Base-by-base conservation (phyloP, 2,329 filamentous ascomycete genomes). In the Fusarium tricinctum region DNA sequence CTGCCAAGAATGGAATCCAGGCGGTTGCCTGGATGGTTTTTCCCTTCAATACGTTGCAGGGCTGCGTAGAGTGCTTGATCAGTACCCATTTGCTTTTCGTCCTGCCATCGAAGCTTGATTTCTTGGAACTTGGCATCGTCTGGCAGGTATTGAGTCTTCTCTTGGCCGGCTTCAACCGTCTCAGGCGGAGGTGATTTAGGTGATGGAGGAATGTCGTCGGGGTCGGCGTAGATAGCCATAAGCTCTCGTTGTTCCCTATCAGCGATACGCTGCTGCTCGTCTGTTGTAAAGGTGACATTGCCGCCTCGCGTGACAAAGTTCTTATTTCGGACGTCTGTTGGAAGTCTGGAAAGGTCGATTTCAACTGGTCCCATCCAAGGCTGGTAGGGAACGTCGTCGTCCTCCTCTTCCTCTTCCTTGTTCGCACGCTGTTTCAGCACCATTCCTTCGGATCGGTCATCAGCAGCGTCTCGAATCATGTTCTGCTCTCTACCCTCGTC, bases 401-500 rank as follows among this genome's bases (percentile, higher is more conserved):
- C 87, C 13, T 89, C 85, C 1, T 89, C 86, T 4, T 88, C 86
- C 44, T 83, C 81, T 28, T 83, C 82, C 9, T 83, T 80, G 45
- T 75, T 65, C 20, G 76, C 78, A n/a, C 84, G 81, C 66, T 85
- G 83, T 72, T 89, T 90, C 52, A 90, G 80, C 70, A 91, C 88
- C 82, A 91, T 89, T 48, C 92, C 90, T 73, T 92, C 92, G 7
- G 88, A 89, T 49, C 89, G 88, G 72, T 92, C 90, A 75, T 94
- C 91, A 30, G 86, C 86, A 6, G 90, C 90, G 76, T 94, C 91
- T 48, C 88, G 88, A 40, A 90, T 86, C 84, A 92, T 89, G 73
- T 88, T 91, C 56, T 85, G 83, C 54, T 88, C 86, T 56, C 91
- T 85, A 53, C 89, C 90, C 58, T 89, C 84, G 70, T 93, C 90